A percentile compares a stretch with the other conserved stretches of the same genome.
Evolutionary conservation across 345 rosid genomes (phyloP).

Genomic region (Laguncularia racemosa): DNA sequence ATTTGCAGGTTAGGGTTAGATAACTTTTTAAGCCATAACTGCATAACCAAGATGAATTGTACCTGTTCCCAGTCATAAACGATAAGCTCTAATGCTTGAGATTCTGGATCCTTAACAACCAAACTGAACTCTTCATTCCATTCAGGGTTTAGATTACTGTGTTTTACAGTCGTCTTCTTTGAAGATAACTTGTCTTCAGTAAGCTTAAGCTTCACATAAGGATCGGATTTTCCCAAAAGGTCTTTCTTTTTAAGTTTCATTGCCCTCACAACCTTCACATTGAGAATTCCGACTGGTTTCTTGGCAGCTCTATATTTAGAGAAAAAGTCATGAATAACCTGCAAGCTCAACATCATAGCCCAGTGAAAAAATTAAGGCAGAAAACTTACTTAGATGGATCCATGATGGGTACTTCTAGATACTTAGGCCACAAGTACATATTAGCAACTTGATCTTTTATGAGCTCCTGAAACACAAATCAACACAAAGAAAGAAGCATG

Average conservation of each 20-base stretch:
- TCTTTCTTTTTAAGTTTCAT: slow-evolving; percentile 79
- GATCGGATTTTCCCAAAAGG: slow-evolving; percentile 82
- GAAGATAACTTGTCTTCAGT: slow-evolving; percentile 65
- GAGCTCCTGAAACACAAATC: slow-evolving; percentile 45
- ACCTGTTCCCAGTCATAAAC: slow-evolving; percentile 98
- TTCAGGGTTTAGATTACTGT: slow-evolving; percentile 79
- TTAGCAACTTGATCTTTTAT: slow-evolving; percentile 92
- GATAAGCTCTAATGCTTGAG: slow-evolving; percentile 51
- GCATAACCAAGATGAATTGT: slow-evolving; percentile 1
- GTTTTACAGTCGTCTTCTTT: slow-evolving; percentile 77
- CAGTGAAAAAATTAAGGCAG: background rate
- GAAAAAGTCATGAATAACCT: slow-evolving; percentile 1
- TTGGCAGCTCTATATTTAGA: slow-evolving; percentile 46
- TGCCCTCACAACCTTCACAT: slow-evolving; percentile 63
- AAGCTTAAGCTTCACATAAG: slow-evolving; percentile 80
- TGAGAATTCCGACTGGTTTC: slow-evolving; percentile 81
- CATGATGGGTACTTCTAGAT: slow-evolving; percentile 64
- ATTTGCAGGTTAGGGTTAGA: too few species aligned
- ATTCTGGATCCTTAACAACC: slow-evolving; percentile 68
- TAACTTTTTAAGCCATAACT: too few species aligned
- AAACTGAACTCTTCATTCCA: slow-evolving; percentile 88
- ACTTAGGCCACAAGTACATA: slow-evolving; percentile 97
- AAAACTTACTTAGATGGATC: slow-evolving; percentile 65
- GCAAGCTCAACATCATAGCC: background rate
- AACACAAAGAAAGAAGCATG: background rate